Evolutionary conservation across 768 basidiomycete genomes (phyloP).

Genomic region (Naganishia vaughanmartiniae): DNA sequence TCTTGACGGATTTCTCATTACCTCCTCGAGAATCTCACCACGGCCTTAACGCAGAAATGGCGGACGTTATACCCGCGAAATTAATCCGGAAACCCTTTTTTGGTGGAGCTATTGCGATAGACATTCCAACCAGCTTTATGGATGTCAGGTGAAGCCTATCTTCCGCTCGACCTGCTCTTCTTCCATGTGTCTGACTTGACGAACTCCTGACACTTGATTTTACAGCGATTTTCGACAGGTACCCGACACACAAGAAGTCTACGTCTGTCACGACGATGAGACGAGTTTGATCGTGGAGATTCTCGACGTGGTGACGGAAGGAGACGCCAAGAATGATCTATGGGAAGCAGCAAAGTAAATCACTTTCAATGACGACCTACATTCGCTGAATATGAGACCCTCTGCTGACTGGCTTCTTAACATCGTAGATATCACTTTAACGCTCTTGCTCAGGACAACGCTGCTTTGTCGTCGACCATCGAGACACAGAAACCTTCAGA

Average conservation of each 20-base stretch:
- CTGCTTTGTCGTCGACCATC: constrained; percentile 61
- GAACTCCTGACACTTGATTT: constrained; percentile 5
- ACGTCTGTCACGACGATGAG: constrained; percentile 67
- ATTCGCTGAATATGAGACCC: background rate
- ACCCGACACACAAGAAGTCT: constrained; percentile 92
- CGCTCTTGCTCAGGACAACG: constrained; percentile 86
- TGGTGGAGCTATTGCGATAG: constrained; percentile 75
- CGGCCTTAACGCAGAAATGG: background rate
- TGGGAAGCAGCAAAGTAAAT: constrained; percentile 69
- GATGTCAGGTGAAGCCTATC: constrained; percentile 77
- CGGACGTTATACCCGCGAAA: background rate
- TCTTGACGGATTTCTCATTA: background rate
- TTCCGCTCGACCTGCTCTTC: constrained; percentile 26
- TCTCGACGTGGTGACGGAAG: constrained; percentile 64
- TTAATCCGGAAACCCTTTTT: constrained; percentile 58
- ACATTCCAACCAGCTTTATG: constrained; percentile 61
- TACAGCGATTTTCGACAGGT: constrained; percentile 71
- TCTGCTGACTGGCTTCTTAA: background rate
- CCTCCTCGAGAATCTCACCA: no score
- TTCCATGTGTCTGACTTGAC: background rate
- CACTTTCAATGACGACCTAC: background rate
- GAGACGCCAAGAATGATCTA: constrained; percentile 56
- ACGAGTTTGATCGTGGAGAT: constrained; percentile 82
- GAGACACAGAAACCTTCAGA: constrained; percentile 53
- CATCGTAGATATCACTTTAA: constrained; percentile 77